Evolutionary conservation across 78 protist genomes (phyloP).

Genomic region (Dictyostelium firmibasis): DNA sequence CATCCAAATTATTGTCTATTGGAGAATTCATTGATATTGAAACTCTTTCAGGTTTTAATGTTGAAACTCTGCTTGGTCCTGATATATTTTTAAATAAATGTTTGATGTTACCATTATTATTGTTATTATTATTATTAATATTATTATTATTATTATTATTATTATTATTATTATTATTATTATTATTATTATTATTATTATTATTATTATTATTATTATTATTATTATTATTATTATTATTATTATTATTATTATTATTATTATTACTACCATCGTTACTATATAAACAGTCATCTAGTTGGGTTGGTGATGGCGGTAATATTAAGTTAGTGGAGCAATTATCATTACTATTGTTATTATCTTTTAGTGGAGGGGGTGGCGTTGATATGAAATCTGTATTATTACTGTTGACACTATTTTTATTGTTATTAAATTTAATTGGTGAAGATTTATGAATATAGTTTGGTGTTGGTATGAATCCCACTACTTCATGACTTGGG

Average conservation of each 20-base stretch:
- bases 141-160: not conserved
- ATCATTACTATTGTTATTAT: not conserved
- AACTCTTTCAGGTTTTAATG: constrained; percentile 2
- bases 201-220: not conserved
- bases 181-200: not conserved
- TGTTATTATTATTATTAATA: not conserved
- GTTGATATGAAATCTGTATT: not conserved
- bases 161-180: not conserved
- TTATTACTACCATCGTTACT: not conserved
- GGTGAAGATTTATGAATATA: not conserved
- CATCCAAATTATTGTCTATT: not conserved
- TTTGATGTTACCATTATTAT: not conserved
- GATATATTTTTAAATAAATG: not conserved
- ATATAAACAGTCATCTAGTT: not conserved
- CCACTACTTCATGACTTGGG: not conserved
- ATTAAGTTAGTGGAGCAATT: not conserved
- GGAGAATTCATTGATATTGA: not conserved
- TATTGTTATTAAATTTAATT: not conserved
- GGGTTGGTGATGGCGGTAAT: not conserved
- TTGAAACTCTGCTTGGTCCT: not conserved
- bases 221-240: not conserved
- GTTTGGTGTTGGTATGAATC: not conserved
- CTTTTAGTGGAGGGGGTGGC: not conserved
- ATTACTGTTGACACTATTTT: not conserved
- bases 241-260: not conserved